Conservation (phyloP, 2,329 filamentous ascomycete genomes). For the Aspergillus neoniger region DNA sequence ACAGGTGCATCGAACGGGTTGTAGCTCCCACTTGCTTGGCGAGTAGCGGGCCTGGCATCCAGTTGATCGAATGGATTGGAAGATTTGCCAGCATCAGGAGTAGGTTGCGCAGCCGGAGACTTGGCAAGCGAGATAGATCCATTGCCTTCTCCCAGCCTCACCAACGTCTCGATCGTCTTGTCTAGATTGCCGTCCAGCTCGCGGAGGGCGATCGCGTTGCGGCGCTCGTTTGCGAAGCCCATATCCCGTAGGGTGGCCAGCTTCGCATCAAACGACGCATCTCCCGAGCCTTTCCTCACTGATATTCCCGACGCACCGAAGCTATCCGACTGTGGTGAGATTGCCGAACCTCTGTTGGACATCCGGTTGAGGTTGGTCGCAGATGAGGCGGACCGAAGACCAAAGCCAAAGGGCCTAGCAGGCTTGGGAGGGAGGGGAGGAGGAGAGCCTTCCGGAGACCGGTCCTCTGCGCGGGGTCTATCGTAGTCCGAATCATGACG, state of each 20-base stretch:
- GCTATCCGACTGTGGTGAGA: conserved; percentile 28
- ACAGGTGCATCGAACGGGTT: conserved; percentile 67
- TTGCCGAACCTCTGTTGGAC: conserved; percentile 47
- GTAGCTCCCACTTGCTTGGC: conserved; percentile 46
- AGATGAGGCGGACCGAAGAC: conserved; percentile 68
- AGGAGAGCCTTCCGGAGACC: conserved; percentile 56
- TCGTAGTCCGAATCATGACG: conserved; percentile 60
- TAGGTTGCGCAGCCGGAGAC: conserved; percentile 50
- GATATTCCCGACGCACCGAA: conserved; percentile 3
- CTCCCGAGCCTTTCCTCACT: conserved; percentile 21
- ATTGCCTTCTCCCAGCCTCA: conserved; percentile 71
- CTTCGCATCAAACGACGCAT: conserved; percentile 66
- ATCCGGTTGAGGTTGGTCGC: conserved; percentile 64
- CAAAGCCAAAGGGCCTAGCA: conserved; percentile 62
- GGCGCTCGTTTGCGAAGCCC: conserved; percentile 83
- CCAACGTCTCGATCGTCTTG: conserved; percentile 78
- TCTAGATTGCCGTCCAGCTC: conserved; percentile 83
- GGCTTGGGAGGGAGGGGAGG: conserved; percentile 63
- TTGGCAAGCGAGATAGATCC: conserved; percentile 55
- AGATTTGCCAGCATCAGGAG: conserved; percentile 39
- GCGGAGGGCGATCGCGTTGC: conserved; percentile 79
- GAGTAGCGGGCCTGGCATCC: conserved; percentile 38
- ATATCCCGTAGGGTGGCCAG: conserved; percentile 78
- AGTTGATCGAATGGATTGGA: conserved; percentile 69
- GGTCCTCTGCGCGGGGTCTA: conserved; percentile 15